Evolutionary conservation across 192 early-diverging fungal genomes (phyloP).

Genomic region (Backusella parvicylindrica): DNA sequence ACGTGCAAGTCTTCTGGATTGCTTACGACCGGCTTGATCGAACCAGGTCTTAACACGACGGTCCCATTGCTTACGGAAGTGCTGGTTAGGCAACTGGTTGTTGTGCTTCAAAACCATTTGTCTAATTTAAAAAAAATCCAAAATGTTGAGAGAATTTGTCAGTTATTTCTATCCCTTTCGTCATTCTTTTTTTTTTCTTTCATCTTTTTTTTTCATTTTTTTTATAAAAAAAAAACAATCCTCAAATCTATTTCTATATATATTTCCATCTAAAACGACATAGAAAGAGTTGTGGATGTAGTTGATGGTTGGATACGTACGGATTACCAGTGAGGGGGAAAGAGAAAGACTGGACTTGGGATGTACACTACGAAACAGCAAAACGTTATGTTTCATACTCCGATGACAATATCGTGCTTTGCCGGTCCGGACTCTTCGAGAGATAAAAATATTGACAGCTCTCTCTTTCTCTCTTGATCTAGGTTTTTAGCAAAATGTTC

Average conservation of each 20-base stretch:
- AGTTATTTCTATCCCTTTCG: background rate
- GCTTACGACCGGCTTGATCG: constrained; percentile 96
- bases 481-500: no score
- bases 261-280: background rate
- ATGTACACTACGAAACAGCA: constrained; percentile 7
- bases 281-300: background rate
- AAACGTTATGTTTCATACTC: background rate
- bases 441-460: background rate
- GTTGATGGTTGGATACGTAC: constrained; percentile 18
- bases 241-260: background rate
- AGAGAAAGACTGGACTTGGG: constrained; percentile 16
- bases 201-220: background rate
- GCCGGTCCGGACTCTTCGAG: background rate
- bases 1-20: constrained; percentile 82
- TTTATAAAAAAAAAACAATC: background rate
- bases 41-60: constrained; percentile 97
- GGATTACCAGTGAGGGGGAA: constrained; percentile 26
- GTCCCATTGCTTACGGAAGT: constrained; percentile 99
- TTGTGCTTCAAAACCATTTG: constrained; percentile 80
- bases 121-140: constrained; percentile 11
- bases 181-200: background rate
- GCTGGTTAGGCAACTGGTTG: constrained; percentile 90
- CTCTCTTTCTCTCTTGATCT: no score
- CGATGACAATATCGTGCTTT: background rate
- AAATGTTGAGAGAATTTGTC: background rate